phyloP scores from a whole-genome alignment of 352 stramenopile genomes.

The Globisporangium solare region DNA sequence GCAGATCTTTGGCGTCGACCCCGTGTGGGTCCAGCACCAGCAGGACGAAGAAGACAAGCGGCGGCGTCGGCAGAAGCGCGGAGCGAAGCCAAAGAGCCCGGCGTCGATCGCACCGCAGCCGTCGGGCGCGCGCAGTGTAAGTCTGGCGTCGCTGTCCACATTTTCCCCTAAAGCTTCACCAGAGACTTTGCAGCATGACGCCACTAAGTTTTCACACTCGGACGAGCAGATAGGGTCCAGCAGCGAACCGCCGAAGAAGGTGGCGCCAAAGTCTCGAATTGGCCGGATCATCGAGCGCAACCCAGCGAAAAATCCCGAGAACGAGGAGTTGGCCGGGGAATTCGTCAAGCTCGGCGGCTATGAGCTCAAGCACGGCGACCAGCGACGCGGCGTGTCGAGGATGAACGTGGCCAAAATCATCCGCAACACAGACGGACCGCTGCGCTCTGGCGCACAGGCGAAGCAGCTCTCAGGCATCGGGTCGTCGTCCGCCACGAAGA shows the following conservation, averaged over 20 bases:
- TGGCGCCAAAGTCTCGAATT: slow-evolving; percentile 8
- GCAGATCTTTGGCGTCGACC: slow-evolving; percentile 49
- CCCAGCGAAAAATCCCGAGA: slow-evolving; percentile 27
- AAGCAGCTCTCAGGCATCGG: slow-evolving; percentile 24
- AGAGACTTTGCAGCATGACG: slow-evolving; percentile 1
- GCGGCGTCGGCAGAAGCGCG: slow-evolving; percentile 23
- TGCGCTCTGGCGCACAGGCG: slow-evolving; percentile 27
- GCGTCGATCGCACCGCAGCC: too few relatives aligned
- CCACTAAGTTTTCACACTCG: too few relatives aligned
- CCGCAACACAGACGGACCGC: slow-evolving; percentile 18
- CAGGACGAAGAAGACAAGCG: slow-evolving; percentile 34
- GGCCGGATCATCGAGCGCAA: slow-evolving; percentile 32
- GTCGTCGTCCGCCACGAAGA: slow-evolving; percentile 27
- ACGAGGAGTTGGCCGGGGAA: slow-evolving; percentile 35
- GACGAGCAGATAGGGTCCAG: background rate
- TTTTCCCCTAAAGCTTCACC: too few relatives aligned
- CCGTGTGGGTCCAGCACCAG: slow-evolving; percentile 45
- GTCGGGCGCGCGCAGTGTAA: too few relatives aligned
- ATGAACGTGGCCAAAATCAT: slow-evolving; percentile 42
- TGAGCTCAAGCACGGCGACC: slow-evolving; percentile 29
- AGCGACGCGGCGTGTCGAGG: slow-evolving; percentile 32
- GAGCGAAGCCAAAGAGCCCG: slow-evolving; percentile 15
- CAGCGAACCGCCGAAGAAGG: background rate
- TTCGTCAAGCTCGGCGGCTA: slow-evolving; percentile 36
- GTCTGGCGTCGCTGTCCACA: too few relatives aligned